Base-by-base conservation (phyloP, 192 early-diverging fungal species). In the Coemansia sp. region DNA sequence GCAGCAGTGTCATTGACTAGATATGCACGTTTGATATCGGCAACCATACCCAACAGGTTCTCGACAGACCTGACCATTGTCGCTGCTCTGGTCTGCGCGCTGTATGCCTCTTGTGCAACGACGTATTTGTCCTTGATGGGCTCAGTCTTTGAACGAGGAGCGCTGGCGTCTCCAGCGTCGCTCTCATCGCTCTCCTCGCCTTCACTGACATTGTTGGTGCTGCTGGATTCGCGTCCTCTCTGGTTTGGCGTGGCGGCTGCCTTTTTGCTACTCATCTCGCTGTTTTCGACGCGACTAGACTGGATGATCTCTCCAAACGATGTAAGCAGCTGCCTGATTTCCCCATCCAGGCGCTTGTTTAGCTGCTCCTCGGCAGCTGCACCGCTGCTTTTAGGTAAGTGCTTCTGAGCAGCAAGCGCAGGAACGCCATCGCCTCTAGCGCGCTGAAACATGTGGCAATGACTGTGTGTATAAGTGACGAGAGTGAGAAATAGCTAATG, bases 301-400 rank as follows among this genome's bases (percentile, higher is more conserved):
- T 73, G 72, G 56, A 83, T 69, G 5, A 83, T 83, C 59, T 83
- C 80, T 55, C 75, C 75, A 49, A 83, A 83, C 40, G 80, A 77
- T 29, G 53, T 69, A 27, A 78, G 65, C 12, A 83, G 80, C 75
- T 83, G 80, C 38, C 74, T 76, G 44, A 83, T 65, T 35, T 83
- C 80, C 49, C 60, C 43, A 34, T 77, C 69, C 32, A 83, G 52
- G 34, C 80, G 72, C 59, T 65, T 64, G 60, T 83, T 83, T 34
- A 83, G 75, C 71, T 63, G 69, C 35, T 73, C 75, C 43, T 77
- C 80, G 2, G 73, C 65, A 0, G 56, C 64, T 16, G 59, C 67
- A 15, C 69, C 63, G 71, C 69, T 65, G 68, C 44, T 67, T 24
- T 67, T 76, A 40, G 67, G 71, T 27, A 73, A n/a, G 65, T 82